Evolutionary conservation across 2,329 filamentous ascomycete genomes (phyloP).

Genomic region (Pseudogymnoascus sp.): DNA sequence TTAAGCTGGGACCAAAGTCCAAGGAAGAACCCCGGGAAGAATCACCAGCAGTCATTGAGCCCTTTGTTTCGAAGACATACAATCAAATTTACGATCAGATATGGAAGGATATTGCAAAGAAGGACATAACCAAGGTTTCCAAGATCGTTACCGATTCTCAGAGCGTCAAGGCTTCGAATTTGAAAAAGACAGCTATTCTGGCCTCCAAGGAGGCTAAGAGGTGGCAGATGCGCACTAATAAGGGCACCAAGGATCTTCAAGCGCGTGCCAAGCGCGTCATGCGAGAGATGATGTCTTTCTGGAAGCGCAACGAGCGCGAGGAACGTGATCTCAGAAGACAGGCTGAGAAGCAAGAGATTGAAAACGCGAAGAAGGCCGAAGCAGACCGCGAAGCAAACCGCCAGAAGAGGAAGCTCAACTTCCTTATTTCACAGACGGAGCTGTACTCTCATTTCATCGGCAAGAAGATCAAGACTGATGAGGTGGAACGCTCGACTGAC

Average conservation of each 20-base stretch:
- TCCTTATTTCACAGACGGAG: conserved; percentile 97
- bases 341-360: conserved; percentile 90
- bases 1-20: conserved; percentile 45
- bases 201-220: conserved; percentile 95
- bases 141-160: conserved; percentile 82
- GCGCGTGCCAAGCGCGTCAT: conserved; percentile 95
- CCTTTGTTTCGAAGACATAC: conserved; percentile 82
- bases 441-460: conserved; percentile 99
- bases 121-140: conserved; percentile 87
- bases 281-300: conserved; percentile 99
- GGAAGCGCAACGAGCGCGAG: conserved; percentile 97
- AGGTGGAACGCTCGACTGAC: conserved; percentile 84
- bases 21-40: conserved; percentile 31
- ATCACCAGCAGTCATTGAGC: conserved; percentile 30
- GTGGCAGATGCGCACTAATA: conserved; percentile 97
- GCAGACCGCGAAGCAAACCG: conserved; percentile 94
- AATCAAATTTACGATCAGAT: conserved; percentile 97
- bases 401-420: conserved; percentile 98
- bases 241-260: conserved; percentile 96
- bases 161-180: conserved; percentile 82
- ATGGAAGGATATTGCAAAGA: conserved; percentile 87
- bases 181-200: conserved; percentile 94
- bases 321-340: conserved; percentile 91
- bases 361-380: conserved; percentile 93
- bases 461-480: conserved; percentile 97